Percentiles rank a stretch among this genome's conserved stretches.
Conservation (phyloP, 2,329 filamentous ascomycete species). For the Neopestalotiopsis clavispora region DNA sequence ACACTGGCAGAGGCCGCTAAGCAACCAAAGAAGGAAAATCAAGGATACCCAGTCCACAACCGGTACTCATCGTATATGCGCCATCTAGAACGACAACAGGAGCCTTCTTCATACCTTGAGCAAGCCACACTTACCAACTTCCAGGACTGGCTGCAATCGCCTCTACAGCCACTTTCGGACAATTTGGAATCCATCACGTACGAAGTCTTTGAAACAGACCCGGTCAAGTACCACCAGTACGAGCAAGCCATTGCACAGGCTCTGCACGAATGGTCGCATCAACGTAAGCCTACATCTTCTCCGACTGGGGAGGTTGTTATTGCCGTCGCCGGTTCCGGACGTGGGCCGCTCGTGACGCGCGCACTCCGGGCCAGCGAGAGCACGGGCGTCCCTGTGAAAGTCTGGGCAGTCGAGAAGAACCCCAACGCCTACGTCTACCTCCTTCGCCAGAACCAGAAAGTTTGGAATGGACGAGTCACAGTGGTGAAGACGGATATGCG, state of each 20-base stretch:
- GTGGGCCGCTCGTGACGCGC: conserved; percentile 89
- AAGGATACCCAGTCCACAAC: conserved; percentile 41
- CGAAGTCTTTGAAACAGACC: conserved; percentile 97
- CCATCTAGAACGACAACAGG: conserved; percentile 83
- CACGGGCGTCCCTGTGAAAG: conserved; percentile 78
- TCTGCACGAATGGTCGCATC: conserved; percentile 76
- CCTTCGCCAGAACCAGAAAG: conserved; percentile 79
- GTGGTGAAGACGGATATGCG: conserved; percentile 98
- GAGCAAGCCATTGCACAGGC: conserved; percentile 83
- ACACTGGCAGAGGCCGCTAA: conserved; percentile 70
- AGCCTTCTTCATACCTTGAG: conserved; percentile 59
- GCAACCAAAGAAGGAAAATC: conserved; percentile 45
- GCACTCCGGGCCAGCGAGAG: conserved; percentile 79
- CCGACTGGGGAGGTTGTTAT: conserved; percentile 76
- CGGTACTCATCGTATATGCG: conserved; percentile 78
- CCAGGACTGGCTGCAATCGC: conserved; percentile 96
- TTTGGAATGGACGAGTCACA: conserved; percentile 82
- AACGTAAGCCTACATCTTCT: conserved; percentile 76
- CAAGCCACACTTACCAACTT: conserved; percentile 58
- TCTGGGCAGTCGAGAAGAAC: conserved; percentile 98
- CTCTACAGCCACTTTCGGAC: conserved; percentile 91
- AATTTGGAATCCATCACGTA: conserved; percentile 98
- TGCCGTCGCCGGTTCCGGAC: conserved; percentile 90
- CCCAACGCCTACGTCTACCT: conserved; percentile 96
- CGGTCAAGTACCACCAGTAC: conserved; percentile 97